Conservation (phyloP, 805 yeast species). For the Komagataella kurtzmanii region DNA sequence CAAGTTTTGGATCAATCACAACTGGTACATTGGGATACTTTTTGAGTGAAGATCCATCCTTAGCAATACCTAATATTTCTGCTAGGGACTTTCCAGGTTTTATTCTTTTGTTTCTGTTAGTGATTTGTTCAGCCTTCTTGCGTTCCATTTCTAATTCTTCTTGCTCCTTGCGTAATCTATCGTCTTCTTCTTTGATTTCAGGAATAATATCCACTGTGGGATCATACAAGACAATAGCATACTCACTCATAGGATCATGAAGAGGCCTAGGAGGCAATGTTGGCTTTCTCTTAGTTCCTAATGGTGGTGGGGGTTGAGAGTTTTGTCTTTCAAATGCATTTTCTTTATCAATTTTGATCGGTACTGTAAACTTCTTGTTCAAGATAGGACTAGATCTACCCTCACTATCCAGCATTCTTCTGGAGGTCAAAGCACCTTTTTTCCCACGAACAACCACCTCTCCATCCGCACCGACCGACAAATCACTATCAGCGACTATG, state of each 20-base stretch:
- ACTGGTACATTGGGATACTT: conserved; percentile 84
- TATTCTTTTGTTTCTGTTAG: conserved; percentile 9
- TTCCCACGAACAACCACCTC: conserved; percentile 14
- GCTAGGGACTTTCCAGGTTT: conserved; percentile 53
- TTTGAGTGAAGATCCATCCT: conserved; percentile 32
- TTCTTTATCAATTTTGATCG: conserved; percentile 31
- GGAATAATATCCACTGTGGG: conserved; percentile 70
- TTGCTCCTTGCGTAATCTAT: conserved; percentile 8
- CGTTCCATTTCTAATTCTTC: conserved; percentile 11
- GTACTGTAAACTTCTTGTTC: conserved; percentile 43
- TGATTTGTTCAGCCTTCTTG: conserved; percentile 10
- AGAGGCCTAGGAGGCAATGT: conserved; percentile 76
- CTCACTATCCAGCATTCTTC: conserved; percentile 30
- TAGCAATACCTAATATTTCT: conserved; percentile 66
- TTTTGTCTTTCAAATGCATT: conserved; percentile 14
- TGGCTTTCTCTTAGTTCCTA: conserved; percentile 67
- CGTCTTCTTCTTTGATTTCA: conserved; percentile 15
- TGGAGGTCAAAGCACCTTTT: conserved; percentile 49
- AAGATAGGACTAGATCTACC: conserved; percentile 25
- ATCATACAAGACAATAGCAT: conserved; percentile 89
- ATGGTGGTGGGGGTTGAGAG: conserved; percentile 55
- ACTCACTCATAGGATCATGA: conserved; percentile 90
- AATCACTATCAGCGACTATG: conserved; percentile 20
- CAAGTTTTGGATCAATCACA: conserved; percentile 81
- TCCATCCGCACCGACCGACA: conserved; percentile 17